Evolutionary conservation across 2,329 filamentous ascomycete genomes (phyloP).

Genomic region (Phoma herbarum): DNA sequence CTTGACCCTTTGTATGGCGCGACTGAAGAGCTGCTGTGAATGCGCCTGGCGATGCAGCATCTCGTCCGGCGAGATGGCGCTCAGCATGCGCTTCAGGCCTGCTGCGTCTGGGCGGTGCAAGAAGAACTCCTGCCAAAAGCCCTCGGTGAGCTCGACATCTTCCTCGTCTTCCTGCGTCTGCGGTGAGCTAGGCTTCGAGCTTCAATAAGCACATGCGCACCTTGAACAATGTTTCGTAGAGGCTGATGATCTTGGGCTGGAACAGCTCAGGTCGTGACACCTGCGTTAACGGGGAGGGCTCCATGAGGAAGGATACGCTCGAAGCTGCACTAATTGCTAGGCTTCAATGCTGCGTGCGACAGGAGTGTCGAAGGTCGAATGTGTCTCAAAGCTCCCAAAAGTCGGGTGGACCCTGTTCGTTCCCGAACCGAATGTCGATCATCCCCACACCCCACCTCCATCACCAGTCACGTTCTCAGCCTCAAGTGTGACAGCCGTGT

Average conservation of each 20-base stretch:
- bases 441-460: slow-evolving; percentile 19
- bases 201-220: slow-evolving; percentile 48
- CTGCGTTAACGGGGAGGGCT: slow-evolving; percentile 91
- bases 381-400: slow-evolving; percentile 21
- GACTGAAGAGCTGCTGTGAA: slow-evolving; percentile 79
- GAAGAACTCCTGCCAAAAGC: slow-evolving; percentile 97
- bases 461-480: slow-evolving; percentile 13
- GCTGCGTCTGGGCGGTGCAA: slow-evolving; percentile 80
- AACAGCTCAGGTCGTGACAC: slow-evolving; percentile 90
- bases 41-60: slow-evolving; percentile 77
- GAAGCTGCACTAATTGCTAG: background rate
- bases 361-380: slow-evolving; percentile 10
- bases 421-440: slow-evolving; percentile 10
- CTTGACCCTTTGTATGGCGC: slow-evolving; percentile 75
- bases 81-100: slow-evolving; percentile 73
- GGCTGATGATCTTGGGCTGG: slow-evolving; percentile 89
- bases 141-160: slow-evolving; percentile 77
- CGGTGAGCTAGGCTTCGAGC: slow-evolving; percentile 26
- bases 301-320: slow-evolving; percentile 63
- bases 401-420: slow-evolving; percentile 16
- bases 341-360: slow-evolving; percentile 15
- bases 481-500: background rate
- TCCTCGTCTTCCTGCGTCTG: slow-evolving; percentile 60
- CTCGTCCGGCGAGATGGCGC: slow-evolving; percentile 75
- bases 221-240: slow-evolving; percentile 84